Conservation (phyloP, 2,329 filamentous ascomycete genomes). For the Tolypocladium endophyticum region DNA sequence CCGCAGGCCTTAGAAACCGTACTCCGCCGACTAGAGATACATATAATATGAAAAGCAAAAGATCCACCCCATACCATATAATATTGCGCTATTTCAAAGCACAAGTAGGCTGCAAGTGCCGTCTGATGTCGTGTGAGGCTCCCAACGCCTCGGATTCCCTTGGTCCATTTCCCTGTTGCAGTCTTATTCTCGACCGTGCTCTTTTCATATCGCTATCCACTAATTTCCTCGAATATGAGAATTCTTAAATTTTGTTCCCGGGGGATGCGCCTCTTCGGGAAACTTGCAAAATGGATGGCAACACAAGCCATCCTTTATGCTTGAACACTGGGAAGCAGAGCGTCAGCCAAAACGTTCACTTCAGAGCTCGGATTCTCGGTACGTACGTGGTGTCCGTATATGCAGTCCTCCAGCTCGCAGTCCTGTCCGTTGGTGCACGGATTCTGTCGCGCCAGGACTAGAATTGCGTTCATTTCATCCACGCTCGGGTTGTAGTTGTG, state of each 20-base stretch:
- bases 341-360: not conserved
- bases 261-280: slow-evolving; percentile 40
- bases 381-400: slow-evolving; percentile 52
- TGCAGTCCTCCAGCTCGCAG: slow-evolving; percentile 47
- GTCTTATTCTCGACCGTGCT: not conserved
- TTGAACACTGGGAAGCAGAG: slow-evolving; percentile 34
- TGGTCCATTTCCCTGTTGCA: not conserved
- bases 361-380: not conserved
- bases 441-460: slow-evolving; percentile 44
- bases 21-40: too few relatives aligned
- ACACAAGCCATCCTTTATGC: slow-evolving; percentile 39
- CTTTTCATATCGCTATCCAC: not conserved
- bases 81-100: not conserved
- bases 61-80: not conserved
- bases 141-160: not conserved
- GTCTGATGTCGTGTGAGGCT: not conserved
- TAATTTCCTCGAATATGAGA: slow-evolving; percentile 22
- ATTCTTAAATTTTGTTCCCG: slow-evolving; percentile 41
- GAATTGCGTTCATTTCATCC: slow-evolving; percentile 46
- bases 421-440: slow-evolving; percentile 47
- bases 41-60: not conserved
- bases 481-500: slow-evolving; percentile 42
- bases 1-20: too few relatives aligned
- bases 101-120: too few relatives aligned
- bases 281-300: slow-evolving; percentile 47